Evolutionary conservation across 805 yeast species (phyloP), one percentile per base, ranked within the genome.

Genomic region (Candida pini): DNA sequence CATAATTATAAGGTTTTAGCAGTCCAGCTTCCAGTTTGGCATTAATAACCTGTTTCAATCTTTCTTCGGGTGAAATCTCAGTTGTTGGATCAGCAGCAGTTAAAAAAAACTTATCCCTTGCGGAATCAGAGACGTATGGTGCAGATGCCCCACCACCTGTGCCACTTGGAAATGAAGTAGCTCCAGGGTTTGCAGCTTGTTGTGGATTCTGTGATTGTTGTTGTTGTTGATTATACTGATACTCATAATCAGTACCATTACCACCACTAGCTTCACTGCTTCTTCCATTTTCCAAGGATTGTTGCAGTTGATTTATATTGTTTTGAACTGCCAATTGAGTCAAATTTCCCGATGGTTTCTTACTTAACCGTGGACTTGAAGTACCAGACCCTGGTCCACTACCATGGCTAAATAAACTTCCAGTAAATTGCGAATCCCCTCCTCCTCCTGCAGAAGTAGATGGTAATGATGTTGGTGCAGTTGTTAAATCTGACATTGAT

Each of bases 51-150:
- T 88, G 94, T 52, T 86, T 87, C 46, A 90, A 67, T 40, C 97
- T 70, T 53, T 88, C 97, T 53, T 89, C 97, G 0, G 97, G 96
- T 0, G 95, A 84, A 24, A 84, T 81, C 45, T 87, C 96, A 2
- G 90, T 86, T 0, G 96, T 84, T 5, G 97, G 97, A 56, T 90
- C 97, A 0, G 97, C 97, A 0, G 97, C 97, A 0, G 97, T 90
- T 31, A 90, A 63, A 63, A 90, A 89, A 60, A 90, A 90, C 58
- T 88, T 88, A 54, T 89, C 97, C 44, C 87, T 71, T 1, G 96
- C 95, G 2, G 92, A 78, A 36, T 84, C 90, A 0, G 80, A 73
- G 4, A 75, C 67, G 26, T 50, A 48, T 5, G 66, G 61, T 12
- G 44, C 13, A 16, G 29, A 16, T 30, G 27, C 30, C 13, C n/a